These are phyloP conservation scores for Choricystis sp. DNA, from an alignment of 139 green algal genomes.

Conservation along the genomic window DNA sequence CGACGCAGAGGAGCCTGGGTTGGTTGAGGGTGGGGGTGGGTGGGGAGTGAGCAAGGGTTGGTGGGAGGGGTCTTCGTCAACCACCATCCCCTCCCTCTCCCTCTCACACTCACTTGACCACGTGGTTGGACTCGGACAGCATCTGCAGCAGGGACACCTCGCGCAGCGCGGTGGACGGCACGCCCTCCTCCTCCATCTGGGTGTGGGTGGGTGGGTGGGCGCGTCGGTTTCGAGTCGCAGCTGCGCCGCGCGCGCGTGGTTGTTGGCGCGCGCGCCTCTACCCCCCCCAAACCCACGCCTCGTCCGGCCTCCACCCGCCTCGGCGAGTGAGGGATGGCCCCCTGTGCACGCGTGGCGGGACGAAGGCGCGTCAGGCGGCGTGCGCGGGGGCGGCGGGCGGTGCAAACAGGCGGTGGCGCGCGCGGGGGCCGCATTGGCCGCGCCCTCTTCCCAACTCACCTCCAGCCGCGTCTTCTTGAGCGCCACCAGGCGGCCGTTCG, in stretches of 20 bases:
- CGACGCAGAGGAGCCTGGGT: conserved; percentile 79
- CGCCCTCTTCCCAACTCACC: conserved; percentile 29
- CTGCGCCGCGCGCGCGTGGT: too few relatives aligned
- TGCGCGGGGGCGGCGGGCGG: too few relatives aligned
- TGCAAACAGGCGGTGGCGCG: too few relatives aligned
- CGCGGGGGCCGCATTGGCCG: too few relatives aligned
- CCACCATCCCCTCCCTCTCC: too few relatives aligned
- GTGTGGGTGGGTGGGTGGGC: neutral
- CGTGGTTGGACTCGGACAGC: conserved; percentile 68
- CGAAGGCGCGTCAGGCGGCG: too few relatives aligned
- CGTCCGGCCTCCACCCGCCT: too few relatives aligned
- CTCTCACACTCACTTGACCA: conserved; percentile 66
- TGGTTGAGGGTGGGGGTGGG: neutral
- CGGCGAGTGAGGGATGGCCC: too few relatives aligned
- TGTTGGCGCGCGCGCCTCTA: too few relatives aligned
- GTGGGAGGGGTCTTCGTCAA: neutral
- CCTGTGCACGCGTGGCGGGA: too few relatives aligned
- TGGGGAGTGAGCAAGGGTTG: neutral
- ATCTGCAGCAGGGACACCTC: conserved; percentile 91
- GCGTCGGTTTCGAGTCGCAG: too few relatives aligned
- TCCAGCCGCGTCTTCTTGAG: conserved; percentile 96
- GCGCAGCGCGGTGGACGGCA: conserved; percentile 88
- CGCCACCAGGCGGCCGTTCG: conserved; percentile 70
- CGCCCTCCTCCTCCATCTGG: conserved; percentile 95
- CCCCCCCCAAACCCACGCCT: too few relatives aligned